Evolutionary conservation across 2,329 filamentous ascomycete species (phyloP).

Genomic region (Phyllosticta citriasiana): DNA sequence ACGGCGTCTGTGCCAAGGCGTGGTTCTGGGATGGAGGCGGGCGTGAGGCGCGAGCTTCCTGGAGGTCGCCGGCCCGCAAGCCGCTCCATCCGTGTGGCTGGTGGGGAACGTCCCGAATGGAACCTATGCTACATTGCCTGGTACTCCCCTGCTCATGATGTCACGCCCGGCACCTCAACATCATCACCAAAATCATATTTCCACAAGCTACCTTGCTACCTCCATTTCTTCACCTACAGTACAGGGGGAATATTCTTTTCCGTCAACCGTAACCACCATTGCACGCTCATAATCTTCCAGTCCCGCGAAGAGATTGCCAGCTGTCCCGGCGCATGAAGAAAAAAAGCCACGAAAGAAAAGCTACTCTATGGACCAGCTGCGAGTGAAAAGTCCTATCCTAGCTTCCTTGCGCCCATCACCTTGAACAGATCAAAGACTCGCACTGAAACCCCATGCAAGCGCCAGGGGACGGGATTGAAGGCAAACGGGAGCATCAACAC

Average conservation of each 20-base stretch:
- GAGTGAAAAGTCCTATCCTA: slow-evolving; percentile 4
- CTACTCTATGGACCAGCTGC: slow-evolving; percentile 3
- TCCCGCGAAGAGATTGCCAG: neutral
- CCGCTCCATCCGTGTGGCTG: neutral
- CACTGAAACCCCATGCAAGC: slow-evolving; percentile 2
- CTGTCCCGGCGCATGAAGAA: neutral
- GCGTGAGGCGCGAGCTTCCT: neutral
- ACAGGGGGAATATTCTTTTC: slow-evolving; percentile 1
- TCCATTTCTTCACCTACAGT: neutral
- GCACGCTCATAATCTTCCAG: neutral
- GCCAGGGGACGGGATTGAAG: slow-evolving; percentile 6
- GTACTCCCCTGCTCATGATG: neutral
- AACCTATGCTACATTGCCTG: neutral
- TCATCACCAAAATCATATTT: neutral
- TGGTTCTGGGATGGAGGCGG: neutral
- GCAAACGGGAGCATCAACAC: slow-evolving; percentile 1
- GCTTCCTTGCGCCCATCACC: neutral
- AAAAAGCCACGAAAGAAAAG: slow-evolving; percentile 4
- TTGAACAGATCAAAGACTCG: neutral
- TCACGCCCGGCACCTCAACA: neutral
- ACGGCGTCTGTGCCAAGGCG: neutral
- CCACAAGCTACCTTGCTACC: neutral
- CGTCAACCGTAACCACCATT: neutral
- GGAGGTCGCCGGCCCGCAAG: neutral
- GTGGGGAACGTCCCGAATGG: neutral